These are phyloP conservation scores for Diversispora eburnea DNA, from an alignment of 192 early-diverging fungal genomes.

Conservation along the genomic window DNA sequence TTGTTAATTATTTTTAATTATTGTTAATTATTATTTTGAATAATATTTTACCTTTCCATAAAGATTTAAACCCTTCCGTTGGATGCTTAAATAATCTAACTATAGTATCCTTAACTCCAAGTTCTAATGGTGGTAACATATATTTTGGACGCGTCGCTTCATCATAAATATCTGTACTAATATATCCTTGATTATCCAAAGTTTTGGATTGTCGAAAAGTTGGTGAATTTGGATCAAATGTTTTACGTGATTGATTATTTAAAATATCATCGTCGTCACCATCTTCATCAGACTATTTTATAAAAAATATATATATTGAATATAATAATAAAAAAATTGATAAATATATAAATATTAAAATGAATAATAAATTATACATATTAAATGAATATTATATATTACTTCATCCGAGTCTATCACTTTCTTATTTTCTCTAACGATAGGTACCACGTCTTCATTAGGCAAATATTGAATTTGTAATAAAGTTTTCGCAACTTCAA, in stretches of 20 bases:
- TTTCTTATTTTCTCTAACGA: conserved; percentile 28
- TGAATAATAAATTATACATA: not conserved
- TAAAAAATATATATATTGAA: not conserved
- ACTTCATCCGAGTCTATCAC: conserved; percentile 37
- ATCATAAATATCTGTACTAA: conserved; percentile 47
- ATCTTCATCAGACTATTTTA: not conserved
- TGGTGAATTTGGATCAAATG: conserved; percentile 43
- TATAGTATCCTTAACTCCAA: conserved; percentile 57
- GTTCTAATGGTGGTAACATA: conserved; percentile 58
- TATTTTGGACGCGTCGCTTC: conserved; percentile 56
- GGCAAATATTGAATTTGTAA: conserved; percentile 74
- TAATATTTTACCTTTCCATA: conserved; percentile 47
- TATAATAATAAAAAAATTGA: not conserved
- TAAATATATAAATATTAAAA: not conserved
- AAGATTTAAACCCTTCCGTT: conserved; percentile 57
- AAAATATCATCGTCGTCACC: conserved; percentile 36
- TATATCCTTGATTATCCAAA: conserved; percentile 60
- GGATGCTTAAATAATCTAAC: conserved; percentile 53
- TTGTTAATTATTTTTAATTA: not conserved
- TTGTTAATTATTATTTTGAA: not conserved
- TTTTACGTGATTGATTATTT: conserved; percentile 28
- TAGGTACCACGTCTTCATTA: conserved; percentile 45
- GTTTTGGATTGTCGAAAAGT: conserved; percentile 43
- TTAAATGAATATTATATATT: conserved; percentile 14
- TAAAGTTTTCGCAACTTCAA: conserved; percentile 65